phyloP scores from a whole-genome alignment of 1,139 yeast genomes.

The Hanseniaspora sp. region DNA sequence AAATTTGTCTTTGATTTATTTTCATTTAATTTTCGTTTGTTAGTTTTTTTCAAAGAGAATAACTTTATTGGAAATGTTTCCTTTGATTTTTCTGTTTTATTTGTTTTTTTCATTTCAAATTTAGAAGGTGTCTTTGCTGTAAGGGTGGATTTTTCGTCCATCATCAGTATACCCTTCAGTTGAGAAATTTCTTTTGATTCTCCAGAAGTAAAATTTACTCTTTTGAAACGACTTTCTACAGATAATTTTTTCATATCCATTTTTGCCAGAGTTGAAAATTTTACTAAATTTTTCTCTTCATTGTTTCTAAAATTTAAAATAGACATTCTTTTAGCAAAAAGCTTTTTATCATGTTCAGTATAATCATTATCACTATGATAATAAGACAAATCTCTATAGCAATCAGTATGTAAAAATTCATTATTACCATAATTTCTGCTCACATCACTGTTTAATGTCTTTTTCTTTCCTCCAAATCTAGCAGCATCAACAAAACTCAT shows the following conservation, averaged over 20 bases:
- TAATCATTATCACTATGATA: conserved; percentile 6
- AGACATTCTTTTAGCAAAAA: not conserved
- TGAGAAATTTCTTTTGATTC: not conserved
- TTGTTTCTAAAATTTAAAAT: not conserved
- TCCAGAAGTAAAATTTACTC: not conserved
- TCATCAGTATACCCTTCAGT: not conserved
- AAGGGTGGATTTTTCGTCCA: not conserved
- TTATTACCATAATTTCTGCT: not conserved
- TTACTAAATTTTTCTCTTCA: not conserved
- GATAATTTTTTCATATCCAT: not conserved
- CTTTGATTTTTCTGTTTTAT: not conserved
- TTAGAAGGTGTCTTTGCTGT: not conserved
- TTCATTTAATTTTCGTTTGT: too few relatives aligned
- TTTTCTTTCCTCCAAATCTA: not conserved
- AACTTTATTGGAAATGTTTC: too few relatives aligned
- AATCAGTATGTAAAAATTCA: not conserved
- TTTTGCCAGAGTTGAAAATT: not conserved
- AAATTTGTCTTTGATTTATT: too few relatives aligned
- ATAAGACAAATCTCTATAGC: conserved; percentile 1
- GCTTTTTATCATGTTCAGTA: not conserved
- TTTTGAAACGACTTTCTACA: not conserved
- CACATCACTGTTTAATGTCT: not conserved
- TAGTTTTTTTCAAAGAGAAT: too few relatives aligned
- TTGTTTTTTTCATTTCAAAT: not conserved
- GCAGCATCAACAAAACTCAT: not conserved